Conservation (phyloP, 192 early-diverging fungal genomes). For the Globomyces pollinis-pini region DNA sequence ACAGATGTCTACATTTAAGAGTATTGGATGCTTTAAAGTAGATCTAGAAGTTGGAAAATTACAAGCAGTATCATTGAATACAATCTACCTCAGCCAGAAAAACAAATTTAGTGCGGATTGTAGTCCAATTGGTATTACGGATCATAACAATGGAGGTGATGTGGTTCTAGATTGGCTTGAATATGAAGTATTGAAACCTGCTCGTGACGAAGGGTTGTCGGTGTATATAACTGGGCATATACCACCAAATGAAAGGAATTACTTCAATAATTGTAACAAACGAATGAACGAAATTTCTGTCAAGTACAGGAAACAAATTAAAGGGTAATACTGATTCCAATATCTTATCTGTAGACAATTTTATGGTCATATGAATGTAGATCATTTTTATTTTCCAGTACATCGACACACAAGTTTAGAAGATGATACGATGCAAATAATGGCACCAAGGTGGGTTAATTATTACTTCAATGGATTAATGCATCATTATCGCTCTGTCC, state of each 20-base stretch:
- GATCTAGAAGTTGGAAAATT: conserved; percentile 4
- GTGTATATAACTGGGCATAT: conserved; percentile 30
- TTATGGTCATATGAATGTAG: conserved; percentile 36
- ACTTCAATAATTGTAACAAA: conserved; percentile 14
- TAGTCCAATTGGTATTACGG: background rate
- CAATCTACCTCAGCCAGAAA: conserved; percentile 23
- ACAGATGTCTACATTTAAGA: conserved; percentile 12
- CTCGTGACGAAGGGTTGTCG: background rate
- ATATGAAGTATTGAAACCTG: conserved; percentile 15
- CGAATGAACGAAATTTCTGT: conserved; percentile 13
- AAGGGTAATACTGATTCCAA: no score
- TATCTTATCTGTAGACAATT: no score
- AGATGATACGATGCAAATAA: background rate
- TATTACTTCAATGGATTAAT: conserved; percentile 24
- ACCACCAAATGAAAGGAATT: conserved; percentile 25
- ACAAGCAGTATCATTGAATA: conserved; percentile 23
- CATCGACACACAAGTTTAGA: background rate
- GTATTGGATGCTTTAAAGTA: conserved; percentile 16
- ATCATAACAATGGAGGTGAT: conserved; percentile 6
- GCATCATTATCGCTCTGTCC: conserved; percentile 12
- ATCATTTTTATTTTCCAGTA: conserved; percentile 30
- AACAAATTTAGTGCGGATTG: conserved; percentile 24
- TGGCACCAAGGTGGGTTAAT: conserved; percentile 18
- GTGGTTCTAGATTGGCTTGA: conserved; percentile 18
- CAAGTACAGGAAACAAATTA: conserved; percentile 22